Percentiles rank a stretch among this genome's conserved stretches.
These are phyloP conservation scores for Flueggea neowawraea DNA, from an alignment of 441 rosid species.

Conservation along the genomic window DNA sequence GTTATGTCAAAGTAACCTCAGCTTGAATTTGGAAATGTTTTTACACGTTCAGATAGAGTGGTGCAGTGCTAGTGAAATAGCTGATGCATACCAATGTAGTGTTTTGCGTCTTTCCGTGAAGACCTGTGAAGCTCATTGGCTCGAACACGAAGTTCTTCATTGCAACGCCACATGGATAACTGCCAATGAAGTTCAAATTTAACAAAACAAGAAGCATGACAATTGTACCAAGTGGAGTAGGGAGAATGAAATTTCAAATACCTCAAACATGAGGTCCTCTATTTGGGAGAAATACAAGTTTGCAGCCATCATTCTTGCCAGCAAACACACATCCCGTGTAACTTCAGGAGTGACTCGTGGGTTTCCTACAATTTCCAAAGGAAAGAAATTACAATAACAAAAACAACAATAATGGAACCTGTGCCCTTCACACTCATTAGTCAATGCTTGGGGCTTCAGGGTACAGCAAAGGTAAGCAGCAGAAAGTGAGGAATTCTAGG, in stretches of 20 bases:
- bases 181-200: constrained; percentile 23
- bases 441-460: too few species aligned
- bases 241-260: constrained; percentile 13
- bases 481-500: too few species aligned
- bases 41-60: neutral
- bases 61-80: neutral
- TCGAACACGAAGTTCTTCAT: constrained; percentile 70
- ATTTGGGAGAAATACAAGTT: constrained; percentile 60
- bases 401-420: too few species aligned
- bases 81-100: constrained; percentile 72
- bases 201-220: neutral
- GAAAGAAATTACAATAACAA: neutral
- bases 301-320: constrained; percentile 78
- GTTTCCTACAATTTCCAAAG: constrained; percentile 33
- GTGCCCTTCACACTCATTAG: too few species aligned
- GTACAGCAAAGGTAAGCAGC: too few species aligned
- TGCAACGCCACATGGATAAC: constrained; percentile 99
- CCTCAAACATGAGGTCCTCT: constrained; percentile 72
- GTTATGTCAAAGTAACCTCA: neutral
- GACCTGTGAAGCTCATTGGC: constrained; percentile 70
- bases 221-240: neutral
- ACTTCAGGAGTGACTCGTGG: constrained; percentile 70
- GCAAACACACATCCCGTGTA: constrained; percentile 58
- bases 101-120: constrained; percentile 84
- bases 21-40: neutral